These are phyloP conservation scores for Aspergillus bombycis DNA, from an alignment of 2,329 filamentous ascomycete genomes.

Conservation along the genomic window DNA sequence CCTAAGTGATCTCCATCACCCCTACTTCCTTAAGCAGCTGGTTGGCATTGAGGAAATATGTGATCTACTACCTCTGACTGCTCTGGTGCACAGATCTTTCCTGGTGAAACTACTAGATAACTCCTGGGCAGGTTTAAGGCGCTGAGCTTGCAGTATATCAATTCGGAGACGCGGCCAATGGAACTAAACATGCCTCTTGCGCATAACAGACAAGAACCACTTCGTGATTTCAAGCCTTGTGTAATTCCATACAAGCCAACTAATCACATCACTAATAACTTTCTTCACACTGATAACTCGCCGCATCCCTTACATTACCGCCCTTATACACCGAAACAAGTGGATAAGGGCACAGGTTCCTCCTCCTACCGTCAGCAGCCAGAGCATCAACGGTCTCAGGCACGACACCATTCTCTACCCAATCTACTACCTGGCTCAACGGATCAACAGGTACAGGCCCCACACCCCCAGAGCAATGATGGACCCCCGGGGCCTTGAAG, in stretches of 20 bases:
- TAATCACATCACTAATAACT: background rate
- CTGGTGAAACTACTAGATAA: no score
- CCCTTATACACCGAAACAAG: conserved; percentile 13
- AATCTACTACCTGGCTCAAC: conserved; percentile 18
- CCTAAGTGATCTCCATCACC: no score
- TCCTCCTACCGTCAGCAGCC: background rate
- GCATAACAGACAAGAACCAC: background rate
- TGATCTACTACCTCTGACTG: no score
- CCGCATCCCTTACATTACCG: conserved; percentile 8
- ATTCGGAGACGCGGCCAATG: no score
- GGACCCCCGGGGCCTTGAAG: conserved; percentile 45
- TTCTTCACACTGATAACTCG: background rate
- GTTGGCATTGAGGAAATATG: no score
- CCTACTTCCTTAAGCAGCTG: no score
- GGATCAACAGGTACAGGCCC: conserved; percentile 21
- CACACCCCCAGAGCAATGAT: conserved; percentile 38
- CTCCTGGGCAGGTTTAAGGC: no score
- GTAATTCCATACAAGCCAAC: background rate
- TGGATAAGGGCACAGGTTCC: conserved; percentile 16
- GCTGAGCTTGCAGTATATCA: no score
- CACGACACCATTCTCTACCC: conserved; percentile 24
- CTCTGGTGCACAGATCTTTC: no score
- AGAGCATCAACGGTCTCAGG: conserved; percentile 18
- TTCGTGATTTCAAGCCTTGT: background rate
- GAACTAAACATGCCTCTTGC: background rate